phyloP scores from a whole-genome alignment of 306 rosid genomes.

The Quercus parvula region DNA sequence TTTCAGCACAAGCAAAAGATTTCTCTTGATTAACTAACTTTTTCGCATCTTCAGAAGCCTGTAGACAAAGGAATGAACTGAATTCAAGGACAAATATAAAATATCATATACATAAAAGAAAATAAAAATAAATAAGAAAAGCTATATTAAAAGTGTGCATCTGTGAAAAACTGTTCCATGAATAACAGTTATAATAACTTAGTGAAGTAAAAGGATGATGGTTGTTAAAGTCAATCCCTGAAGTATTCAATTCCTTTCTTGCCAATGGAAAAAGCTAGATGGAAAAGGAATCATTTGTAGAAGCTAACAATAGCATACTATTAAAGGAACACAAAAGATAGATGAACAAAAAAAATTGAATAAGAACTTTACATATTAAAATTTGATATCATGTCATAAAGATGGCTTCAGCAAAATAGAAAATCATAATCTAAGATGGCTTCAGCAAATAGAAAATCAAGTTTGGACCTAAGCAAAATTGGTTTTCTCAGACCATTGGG shows the following conservation, averaged over 20 bases:
- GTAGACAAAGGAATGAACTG: conserved; percentile 10
- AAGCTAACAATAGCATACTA: too few species aligned
- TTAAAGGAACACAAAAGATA: too few species aligned
- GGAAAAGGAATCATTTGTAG: too few species aligned
- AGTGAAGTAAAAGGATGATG: too few species aligned
- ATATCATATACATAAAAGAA: neutral
- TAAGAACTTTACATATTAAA: too few species aligned
- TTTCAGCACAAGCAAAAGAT: conserved; percentile 96
- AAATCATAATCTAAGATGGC: too few species aligned
- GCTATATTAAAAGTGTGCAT: neutral
- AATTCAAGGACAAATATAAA: neutral
- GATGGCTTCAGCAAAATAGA: too few species aligned
- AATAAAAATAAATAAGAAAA: neutral
- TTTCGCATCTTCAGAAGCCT: conserved; percentile 99
- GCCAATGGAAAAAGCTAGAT: too few species aligned
- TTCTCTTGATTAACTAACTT: conserved; percentile 95
- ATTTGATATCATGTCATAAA: too few species aligned
- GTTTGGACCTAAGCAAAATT: neutral
- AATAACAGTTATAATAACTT: neutral
- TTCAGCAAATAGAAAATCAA: neutral
- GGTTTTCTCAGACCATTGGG: neutral
- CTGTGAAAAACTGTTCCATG: neutral
- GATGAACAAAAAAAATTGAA: too few species aligned
- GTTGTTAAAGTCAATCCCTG: too few species aligned
- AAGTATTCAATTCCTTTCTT: too few species aligned